Evolutionary conservation across 768 basidiomycete genomes (phyloP), one percentile per base, ranked within the genome.

Genomic region (Nevesoporus exiguus): DNA sequence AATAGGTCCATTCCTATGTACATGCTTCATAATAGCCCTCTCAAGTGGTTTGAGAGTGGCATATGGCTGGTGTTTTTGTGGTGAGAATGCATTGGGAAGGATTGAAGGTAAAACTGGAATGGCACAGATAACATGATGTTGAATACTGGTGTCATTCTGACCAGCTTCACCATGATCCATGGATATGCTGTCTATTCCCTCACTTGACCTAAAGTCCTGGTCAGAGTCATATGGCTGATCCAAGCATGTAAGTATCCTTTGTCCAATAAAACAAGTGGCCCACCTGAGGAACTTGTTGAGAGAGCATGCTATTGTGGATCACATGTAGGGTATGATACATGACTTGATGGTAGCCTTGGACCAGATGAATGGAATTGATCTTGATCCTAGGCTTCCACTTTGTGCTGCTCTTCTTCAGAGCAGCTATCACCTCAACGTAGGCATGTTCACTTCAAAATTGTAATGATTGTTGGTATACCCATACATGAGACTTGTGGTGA

Each of bases 301-400:
- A 37, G 10, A 52, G 53, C 1, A 58, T 47, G 44, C 44, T 54
- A 6, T 22, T 48, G 7, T 54, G 51, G 11, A 70, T 65, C 39
- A 64, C 65, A 54, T 63, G 43, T 17, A 72, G 47, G 30, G 21
- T 47, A 48, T 70, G 69, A 50, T 61, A 47, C 49, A 72, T 54
- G 10, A 66, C 66, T 21, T 72, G 61, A 50, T 65, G n/a, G 21
- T 61, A 70, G 15, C 49, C 47, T 31, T 49, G 45, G 30, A 58
- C 44, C 44, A n/a, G 51, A 21, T 19, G 33, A 13, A 71, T 65
- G 3, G 45, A 42, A 3, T 22, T 49, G 46, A 72, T 52, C 4
- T 31, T 10, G 2, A 69, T 11, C 9, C 11, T 52, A 4, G 57
- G 43, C 34, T 30, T 36, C n/a, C 21, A 44, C 19, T 17, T 27